These are phyloP conservation scores for Nicotiana paniculata DNA, from an alignment of 257 asterid genomes.

Conservation along the genomic window DNA sequence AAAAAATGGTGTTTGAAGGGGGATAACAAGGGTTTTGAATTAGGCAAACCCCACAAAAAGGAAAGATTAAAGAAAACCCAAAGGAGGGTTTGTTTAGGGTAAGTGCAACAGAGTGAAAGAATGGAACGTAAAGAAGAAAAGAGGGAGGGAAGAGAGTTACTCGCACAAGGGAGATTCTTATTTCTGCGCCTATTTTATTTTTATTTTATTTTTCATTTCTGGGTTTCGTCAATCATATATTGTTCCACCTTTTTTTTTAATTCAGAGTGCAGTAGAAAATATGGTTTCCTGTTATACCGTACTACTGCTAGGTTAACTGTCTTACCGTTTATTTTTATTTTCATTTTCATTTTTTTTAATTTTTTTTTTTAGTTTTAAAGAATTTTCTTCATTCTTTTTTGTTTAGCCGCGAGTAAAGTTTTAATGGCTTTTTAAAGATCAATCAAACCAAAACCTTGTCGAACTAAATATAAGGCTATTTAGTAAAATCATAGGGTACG, in stretches of 20 bases:
- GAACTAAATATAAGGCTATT: too few relatives aligned
- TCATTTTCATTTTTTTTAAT: too few relatives aligned
- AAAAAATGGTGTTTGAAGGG: not conserved
- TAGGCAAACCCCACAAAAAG: not conserved
- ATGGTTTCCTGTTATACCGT: too few relatives aligned
- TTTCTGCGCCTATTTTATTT: not conserved
- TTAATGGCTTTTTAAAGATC: too few relatives aligned
- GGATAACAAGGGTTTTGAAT: not conserved
- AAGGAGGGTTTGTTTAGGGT: not conserved
- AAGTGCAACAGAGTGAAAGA: not conserved
- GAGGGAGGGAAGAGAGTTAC: constrained; percentile 1
- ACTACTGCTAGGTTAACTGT: not conserved
- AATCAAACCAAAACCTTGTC: too few relatives aligned
- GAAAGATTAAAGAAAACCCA: not conserved
- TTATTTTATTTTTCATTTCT: not conserved
- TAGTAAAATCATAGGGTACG: too few relatives aligned
- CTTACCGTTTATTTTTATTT: not conserved
- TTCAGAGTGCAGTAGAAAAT: too few relatives aligned
- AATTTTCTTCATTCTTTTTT: not conserved
- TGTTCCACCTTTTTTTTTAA: too few relatives aligned
- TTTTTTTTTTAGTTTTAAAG: too few relatives aligned
- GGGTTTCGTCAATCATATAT: not conserved
- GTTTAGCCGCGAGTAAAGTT: not conserved
- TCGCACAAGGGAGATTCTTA: not conserved
- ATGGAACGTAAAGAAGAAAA: not conserved